phyloP scores from a whole-genome alignment of 2,329 filamentous ascomycete species.

The Fusarium bactridioides region DNA sequence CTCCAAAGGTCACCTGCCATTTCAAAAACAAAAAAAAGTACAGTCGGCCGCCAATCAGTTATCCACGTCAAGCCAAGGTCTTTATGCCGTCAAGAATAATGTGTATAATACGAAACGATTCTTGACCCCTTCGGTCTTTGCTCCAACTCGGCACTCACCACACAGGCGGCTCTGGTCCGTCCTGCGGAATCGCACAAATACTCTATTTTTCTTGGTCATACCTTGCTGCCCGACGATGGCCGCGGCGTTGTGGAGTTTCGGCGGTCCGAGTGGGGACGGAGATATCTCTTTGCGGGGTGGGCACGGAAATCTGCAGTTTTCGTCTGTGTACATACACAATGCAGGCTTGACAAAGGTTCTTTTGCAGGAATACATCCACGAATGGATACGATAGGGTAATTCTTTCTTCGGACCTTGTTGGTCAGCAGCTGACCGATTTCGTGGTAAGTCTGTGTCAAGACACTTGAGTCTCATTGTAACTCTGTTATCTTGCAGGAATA shows the following conservation, averaged over 20 bases:
- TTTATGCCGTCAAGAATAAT: conserved; percentile 4
- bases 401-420: not conserved
- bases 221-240: conserved; percentile 33
- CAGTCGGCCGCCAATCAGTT: conserved; percentile 16
- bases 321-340: not conserved
- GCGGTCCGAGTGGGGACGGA: conserved; percentile 32
- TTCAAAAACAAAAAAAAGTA: conserved; percentile 4
- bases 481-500: not conserved
- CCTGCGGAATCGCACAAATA: conserved; percentile 18
- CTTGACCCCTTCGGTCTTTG: not conserved
- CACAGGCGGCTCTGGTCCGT: conserved; percentile 8
- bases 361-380: conserved; percentile 7
- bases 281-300: conserved; percentile 1
- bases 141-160: not conserved
- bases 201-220: not conserved
- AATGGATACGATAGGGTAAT: conserved; percentile 13
- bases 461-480: conserved; percentile 12
- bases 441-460: not conserved
- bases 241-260: conserved; percentile 35
- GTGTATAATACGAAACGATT: not conserved
- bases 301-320: conserved; percentile 9
- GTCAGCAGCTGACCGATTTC: conserved; percentile 27
- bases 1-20: conserved; percentile 30
- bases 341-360: conserved; percentile 14
- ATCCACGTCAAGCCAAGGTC: not conserved